Conservation (phyloP, 2,329 filamentous ascomycete species). For the Chaetomiaceae sp. region DNA sequence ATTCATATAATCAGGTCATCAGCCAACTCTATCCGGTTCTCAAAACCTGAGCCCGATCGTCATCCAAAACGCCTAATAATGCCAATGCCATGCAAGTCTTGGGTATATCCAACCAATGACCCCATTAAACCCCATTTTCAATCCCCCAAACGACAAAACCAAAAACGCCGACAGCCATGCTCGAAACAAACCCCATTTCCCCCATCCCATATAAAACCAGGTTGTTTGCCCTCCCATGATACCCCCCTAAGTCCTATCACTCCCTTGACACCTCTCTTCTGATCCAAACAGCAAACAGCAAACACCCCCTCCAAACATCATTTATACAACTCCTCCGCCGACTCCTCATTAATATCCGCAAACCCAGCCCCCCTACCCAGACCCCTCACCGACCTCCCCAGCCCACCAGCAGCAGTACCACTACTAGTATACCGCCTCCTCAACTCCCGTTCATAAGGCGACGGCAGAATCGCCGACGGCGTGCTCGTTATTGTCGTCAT, state of each 20-base stretch:
- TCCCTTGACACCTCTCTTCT: neutral
- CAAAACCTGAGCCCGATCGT: neutral
- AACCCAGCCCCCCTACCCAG: conserved; percentile 18
- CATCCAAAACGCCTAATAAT: conserved; percentile 8
- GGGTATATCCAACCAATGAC: conserved; percentile 20
- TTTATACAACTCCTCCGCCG: conserved; percentile 13
- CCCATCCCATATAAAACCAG: neutral
- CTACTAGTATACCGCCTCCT: conserved; percentile 17
- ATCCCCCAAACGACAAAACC: conserved; percentile 4
- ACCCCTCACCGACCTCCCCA: too few relatives aligned
- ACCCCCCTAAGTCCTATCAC: too few relatives aligned
- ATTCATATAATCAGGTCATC: neutral
- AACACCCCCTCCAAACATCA: neutral
- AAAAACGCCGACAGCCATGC: conserved; percentile 3
- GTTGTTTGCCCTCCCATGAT: neutral
- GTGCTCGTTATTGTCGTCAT: conserved; percentile 26
- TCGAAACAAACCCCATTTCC: neutral
- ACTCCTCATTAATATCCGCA: conserved; percentile 26
- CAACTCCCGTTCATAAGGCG: conserved; percentile 25
- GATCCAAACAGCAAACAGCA: neutral
- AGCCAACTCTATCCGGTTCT: neutral
- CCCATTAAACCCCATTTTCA: neutral
- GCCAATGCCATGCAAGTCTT: conserved; percentile 14
- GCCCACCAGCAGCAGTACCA: too few relatives aligned
- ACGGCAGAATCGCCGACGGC: conserved; percentile 25